Evolutionary conservation across 306 rosid species (phyloP), one percentile per base, ranked within the genome.

Genomic region (Quillaja saponaria): DNA sequence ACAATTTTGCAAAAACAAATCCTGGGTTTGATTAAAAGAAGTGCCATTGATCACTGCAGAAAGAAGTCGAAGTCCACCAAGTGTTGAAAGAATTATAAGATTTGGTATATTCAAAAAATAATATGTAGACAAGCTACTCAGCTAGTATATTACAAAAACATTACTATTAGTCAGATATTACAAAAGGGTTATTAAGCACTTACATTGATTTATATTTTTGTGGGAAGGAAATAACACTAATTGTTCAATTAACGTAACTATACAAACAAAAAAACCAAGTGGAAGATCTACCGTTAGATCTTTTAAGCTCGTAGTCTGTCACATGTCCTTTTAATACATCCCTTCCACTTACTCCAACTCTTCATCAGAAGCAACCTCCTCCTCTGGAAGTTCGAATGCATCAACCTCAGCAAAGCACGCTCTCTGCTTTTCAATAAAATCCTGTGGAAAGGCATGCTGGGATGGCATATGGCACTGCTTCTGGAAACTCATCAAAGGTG

Each of bases 341-440:
- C 71, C 65, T 54, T 44, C 18, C 58, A 47, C 74, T 42, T 58
- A 82, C n/a, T 87, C 90, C 49, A 80, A 71, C 61, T 82, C 82
- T 34, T 44, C 52, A 52, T 21, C 50, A 49, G 82, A 80, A 38
- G 81, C 79, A 60, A 79, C 87, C 73, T 80, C 97, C 76, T 91
- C 97, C 40, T 66, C 91, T 5, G 66, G 56, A 21, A 91, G 80
- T 59, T 83, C 68, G 61, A 78, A 88, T 68, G 83, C 81, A 75
- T 91, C 91, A 8, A 91, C 64, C 79, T 88, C 96, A 46, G 77
- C 82, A 66, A 71, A 85, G 68, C 85, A 87, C 0, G 96, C 87
- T 39, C 54, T 78, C 77, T 91, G 91, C 67, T 84, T 65, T 59
- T 78, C 71, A 8, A 90, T 71, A 63, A 76, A 86, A 51, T 82